Conservation (phyloP, 176 grass and related monocot species). For the Phyllostachys edulis region DNA sequence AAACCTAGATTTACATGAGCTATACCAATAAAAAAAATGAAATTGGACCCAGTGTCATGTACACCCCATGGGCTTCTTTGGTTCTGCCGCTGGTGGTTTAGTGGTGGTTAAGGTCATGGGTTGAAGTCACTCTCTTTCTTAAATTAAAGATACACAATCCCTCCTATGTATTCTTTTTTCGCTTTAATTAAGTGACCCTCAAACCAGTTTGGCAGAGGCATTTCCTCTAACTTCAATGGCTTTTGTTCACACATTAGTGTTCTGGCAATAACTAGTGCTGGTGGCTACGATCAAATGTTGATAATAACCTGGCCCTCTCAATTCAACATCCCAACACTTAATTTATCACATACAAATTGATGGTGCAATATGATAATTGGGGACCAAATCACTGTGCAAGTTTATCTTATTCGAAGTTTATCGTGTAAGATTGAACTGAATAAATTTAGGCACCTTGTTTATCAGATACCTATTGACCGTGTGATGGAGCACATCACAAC, state of each 20-base stretch:
- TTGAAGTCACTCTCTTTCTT: neutral
- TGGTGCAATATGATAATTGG: neutral
- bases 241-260: neutral
- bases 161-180: neutral
- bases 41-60: too few species aligned
- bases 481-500: neutral
- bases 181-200: neutral
- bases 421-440: neutral
- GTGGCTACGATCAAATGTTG: neutral
- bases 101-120: neutral
- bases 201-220: neutral
- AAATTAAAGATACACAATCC: neutral
- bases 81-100: too few species aligned
- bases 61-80: too few species aligned
- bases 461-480: neutral
- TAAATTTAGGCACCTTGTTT: neutral
- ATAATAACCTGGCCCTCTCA: neutral
- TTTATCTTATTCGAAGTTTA: neutral
- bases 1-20: too few species aligned
- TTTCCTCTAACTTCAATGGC: neutral
- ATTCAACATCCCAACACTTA: neutral
- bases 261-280: neutral
- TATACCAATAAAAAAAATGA: too few species aligned
- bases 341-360: neutral
- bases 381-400: neutral